Percentiles rank a stretch among this genome's conserved stretches.
Evolutionary conservation across 2,329 filamentous ascomycete genomes (phyloP).

Genomic region (Penicillium hesseltinei): DNA sequence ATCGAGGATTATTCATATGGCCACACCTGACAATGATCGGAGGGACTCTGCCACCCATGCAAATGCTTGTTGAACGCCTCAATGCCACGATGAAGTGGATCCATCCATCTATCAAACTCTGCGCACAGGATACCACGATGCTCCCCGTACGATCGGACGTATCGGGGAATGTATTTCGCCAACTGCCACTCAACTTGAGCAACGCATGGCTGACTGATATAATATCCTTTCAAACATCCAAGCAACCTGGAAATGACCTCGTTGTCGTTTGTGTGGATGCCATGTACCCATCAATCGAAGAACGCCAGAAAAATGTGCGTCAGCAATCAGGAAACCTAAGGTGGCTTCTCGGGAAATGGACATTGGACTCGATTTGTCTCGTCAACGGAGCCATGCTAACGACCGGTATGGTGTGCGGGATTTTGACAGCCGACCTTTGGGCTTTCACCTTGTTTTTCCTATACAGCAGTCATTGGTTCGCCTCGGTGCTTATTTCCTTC

Average conservation of each 20-base stretch:
- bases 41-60: constrained; percentile 30
- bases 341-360: not conserved
- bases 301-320: constrained; percentile 1
- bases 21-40: constrained; percentile 36
- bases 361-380: constrained; percentile 17
- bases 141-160: constrained; percentile 31
- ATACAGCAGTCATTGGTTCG: constrained; percentile 31
- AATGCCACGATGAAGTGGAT: constrained; percentile 25
- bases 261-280: constrained; percentile 28
- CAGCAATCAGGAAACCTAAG: not conserved
- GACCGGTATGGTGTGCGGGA: constrained; percentile 25
- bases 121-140: constrained; percentile 27
- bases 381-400: constrained; percentile 28
- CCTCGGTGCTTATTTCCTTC: constrained; percentile 26
- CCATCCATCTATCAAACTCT: constrained; percentile 31
- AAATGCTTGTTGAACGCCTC: constrained; percentile 34
- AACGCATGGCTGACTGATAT: constrained; percentile 31
- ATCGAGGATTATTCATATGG: constrained; percentile 30
- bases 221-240: constrained; percentile 25
- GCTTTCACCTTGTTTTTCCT: constrained; percentile 30
- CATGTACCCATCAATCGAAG: constrained; percentile 1
- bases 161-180: constrained; percentile 28
- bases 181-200: constrained; percentile 30
- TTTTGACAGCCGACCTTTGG: constrained; percentile 32
- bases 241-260: constrained; percentile 30